Base-by-base conservation (phyloP, 2,329 filamentous ascomycete genomes). In the Fusarium redolens region DNA sequence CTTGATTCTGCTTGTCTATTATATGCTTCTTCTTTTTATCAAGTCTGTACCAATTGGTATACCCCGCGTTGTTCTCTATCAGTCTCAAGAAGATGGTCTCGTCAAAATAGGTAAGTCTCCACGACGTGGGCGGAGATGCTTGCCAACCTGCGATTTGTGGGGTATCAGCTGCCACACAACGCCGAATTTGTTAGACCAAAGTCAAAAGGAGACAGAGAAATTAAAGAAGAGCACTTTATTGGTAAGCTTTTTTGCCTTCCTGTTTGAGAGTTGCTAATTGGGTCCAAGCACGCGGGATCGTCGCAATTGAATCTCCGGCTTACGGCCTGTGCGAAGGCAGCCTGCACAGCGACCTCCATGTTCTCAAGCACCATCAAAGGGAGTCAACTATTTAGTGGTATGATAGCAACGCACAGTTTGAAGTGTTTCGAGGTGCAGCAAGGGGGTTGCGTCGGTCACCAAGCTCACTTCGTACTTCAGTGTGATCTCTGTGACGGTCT, bases 31-130 rank as follows among this genome's bases (percentile, higher is more conserved):
- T 33, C 2, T 10, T 6, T n/a, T 10, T 35, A 14, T 59, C 22
- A 17, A 15, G 9, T 8, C 28, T 64, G 41, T 60, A 33, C 63
- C 20, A 72, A 62, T 56, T 38, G 7, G 71, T 62, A 8, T 40
- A 48, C 65, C 72, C 73, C 68, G 69, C 73, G 73, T 63, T 40
- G 31, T 60, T 65, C 37, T 54, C 30, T 43, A 60, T 71, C 25
- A 18, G 8, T 25, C 31, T 25, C 15, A 28, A 58, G 7, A 35
- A 31, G 51, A 40, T 67, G 55, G 20, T 51, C 31, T 30, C 6
- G 59, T 69, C 55, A 18, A 60, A 76, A 68, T 20, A 72, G 75
- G 75, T 35, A 77, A 38, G 75, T 75, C 40, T 77, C 69, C 75
- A 76, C 75, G 74, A 63, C 50, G 54, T 45, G 22, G 15, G 47